Percentiles rank a stretch among this genome's conserved stretches.
Evolutionary conservation across 2,329 filamentous ascomycete species (phyloP).

Genomic region (Stachybotrys chartarum): DNA sequence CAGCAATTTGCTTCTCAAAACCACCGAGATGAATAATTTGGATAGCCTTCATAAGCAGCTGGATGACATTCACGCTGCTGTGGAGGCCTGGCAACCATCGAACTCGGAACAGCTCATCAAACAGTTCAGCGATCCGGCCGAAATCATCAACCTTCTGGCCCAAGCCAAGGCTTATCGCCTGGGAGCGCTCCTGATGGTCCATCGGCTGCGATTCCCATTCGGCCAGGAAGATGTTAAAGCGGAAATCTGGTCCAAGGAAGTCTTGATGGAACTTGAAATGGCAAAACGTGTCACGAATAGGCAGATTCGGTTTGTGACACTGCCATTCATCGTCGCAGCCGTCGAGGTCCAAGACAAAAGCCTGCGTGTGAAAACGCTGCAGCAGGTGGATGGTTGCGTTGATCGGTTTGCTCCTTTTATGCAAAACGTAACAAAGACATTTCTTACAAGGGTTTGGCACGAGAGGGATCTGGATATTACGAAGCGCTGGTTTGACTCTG

Average conservation of each 20-base stretch:
- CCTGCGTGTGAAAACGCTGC: not conserved
- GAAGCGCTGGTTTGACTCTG: not conserved
- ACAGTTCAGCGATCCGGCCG: not conserved
- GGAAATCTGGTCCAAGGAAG: slow-evolving; percentile 1
- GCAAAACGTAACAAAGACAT: slow-evolving; percentile 1
- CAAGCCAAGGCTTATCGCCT: slow-evolving; percentile 1
- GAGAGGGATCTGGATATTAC: not conserved
- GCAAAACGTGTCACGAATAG: not conserved
- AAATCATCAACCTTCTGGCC: slow-evolving; percentile 1
- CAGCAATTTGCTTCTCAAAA: not conserved
- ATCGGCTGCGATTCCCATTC: slow-evolving; percentile 1
- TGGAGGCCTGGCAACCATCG: not conserved
- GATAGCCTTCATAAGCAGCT: not conserved
- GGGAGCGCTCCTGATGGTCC: not conserved
- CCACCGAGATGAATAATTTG: not conserved
- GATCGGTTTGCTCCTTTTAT: not conserved
- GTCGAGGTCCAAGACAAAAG: not conserved
- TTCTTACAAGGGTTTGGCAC: not conserved
- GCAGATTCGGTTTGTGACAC: not conserved
- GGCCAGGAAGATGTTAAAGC: not conserved
- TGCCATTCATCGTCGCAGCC: slow-evolving; percentile 1
- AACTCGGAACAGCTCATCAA: not conserved
- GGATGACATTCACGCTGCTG: not conserved
- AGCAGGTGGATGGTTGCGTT: not conserved
- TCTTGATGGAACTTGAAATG: slow-evolving; percentile 1